Conservation (phyloP, 2,329 filamentous ascomycete species). For the Juglanconis sp. region DNA sequence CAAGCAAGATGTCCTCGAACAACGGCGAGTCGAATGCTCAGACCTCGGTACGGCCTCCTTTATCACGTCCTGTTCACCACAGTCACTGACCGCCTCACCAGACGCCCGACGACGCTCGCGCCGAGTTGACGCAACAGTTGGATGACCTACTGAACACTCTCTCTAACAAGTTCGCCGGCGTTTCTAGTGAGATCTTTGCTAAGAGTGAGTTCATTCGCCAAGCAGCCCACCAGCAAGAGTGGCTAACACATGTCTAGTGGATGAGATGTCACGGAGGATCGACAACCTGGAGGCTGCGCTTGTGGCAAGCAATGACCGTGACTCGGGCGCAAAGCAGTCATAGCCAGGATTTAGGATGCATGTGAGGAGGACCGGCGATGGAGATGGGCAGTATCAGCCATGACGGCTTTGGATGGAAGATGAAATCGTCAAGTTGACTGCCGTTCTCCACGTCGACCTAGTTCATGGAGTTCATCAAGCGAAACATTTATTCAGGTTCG, state of each 20-base stretch:
- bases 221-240: background rate
- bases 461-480: background rate
- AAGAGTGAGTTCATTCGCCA: slow-evolving; percentile 64
- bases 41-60: background rate
- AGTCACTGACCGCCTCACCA: slow-evolving; percentile 21
- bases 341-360: slow-evolving; percentile 8
- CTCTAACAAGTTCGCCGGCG: slow-evolving; percentile 77
- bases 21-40: slow-evolving; percentile 14
- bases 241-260: slow-evolving; percentile 58
- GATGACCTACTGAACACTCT: slow-evolving; percentile 84
- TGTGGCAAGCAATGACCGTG: slow-evolving; percentile 51
- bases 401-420: too few relatives aligned
- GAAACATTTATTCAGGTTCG: background rate
- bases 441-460: background rate
- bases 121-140: slow-evolving; percentile 73
- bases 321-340: slow-evolving; percentile 33
- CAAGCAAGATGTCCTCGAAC: slow-evolving; percentile 15
- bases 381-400: background rate
- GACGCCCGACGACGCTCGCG: slow-evolving; percentile 45
- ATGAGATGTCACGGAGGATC: slow-evolving; percentile 84
- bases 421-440: background rate
- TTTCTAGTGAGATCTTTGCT: slow-evolving; percentile 82
- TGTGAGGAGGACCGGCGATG: background rate
- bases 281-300: slow-evolving; percentile 79
- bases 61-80: background rate